phyloP scores from a whole-genome alignment of 2,329 filamentous ascomycete genomes.

The Xylariaceae sp. region DNA sequence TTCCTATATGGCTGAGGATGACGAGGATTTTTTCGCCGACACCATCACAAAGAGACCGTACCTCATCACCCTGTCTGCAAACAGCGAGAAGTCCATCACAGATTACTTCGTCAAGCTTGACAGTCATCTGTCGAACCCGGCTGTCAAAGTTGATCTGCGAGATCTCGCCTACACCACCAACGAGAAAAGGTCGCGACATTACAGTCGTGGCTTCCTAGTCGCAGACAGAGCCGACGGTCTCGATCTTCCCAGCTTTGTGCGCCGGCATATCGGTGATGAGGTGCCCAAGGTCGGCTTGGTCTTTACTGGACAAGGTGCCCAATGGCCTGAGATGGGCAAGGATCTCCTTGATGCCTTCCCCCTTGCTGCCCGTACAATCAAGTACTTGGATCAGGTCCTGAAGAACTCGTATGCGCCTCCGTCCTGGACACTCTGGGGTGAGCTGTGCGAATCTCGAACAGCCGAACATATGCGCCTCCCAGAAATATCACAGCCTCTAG shows the following conservation, averaged over 20 bases:
- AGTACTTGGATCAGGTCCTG: slow-evolving; percentile 19
- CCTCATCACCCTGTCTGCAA: not conserved
- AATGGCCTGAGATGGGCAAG: slow-evolving; percentile 24
- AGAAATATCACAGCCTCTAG: slow-evolving; percentile 20
- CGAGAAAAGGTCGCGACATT: slow-evolving; percentile 1
- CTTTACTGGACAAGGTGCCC: slow-evolving; percentile 25
- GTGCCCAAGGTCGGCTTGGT: slow-evolving; percentile 16
- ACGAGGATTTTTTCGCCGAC: no score
- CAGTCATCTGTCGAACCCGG: slow-evolving; percentile 1
- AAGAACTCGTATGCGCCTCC: slow-evolving; percentile 11
- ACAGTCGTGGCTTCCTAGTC: no score
- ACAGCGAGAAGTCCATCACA: not conserved
- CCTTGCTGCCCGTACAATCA: slow-evolving; percentile 2
- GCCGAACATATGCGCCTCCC: slow-evolving; percentile 16
- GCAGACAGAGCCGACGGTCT: no score
- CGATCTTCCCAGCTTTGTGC: no score
- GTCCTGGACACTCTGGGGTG: slow-evolving; percentile 19
- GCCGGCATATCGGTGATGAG: no score
- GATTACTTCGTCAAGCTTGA: not conserved
- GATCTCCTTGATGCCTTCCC: slow-evolving; percentile 11
- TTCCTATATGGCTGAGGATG: not conserved
- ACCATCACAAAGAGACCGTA: not conserved
- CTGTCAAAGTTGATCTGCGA: not conserved
- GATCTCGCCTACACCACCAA: slow-evolving; percentile 8
- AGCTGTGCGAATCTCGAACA: slow-evolving; percentile 18